Evolutionary conservation across 257 asterid species (phyloP), one percentile per base, ranked within the genome.

Genomic region (Forsythia viridissima): DNA sequence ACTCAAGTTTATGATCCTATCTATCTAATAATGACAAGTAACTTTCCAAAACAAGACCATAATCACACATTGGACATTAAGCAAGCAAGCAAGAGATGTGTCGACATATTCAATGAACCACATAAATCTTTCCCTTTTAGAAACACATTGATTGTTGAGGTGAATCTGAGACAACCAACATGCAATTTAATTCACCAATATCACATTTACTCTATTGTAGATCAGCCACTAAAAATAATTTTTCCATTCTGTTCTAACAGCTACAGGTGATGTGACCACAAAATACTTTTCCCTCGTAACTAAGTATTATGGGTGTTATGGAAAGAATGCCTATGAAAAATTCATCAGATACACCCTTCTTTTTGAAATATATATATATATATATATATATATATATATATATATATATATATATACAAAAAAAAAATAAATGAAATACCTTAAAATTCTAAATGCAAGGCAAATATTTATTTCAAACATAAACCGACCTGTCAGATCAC

Each of bases 1-100:
- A 74, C 69, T 71, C 65, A 84, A 42, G 44, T 66, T 70, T 21
- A 55, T 68, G 55, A 76, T 81, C 77, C 46, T 20, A 72, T 24
- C 78, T 18, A 61, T 69, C 44, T 61, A 24, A 66, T 15, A 69
- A 65, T 77, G 59, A 4, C 10, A 30, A n/a, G 42, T 21, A 75
- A 5, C 5, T 70, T 73, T 77, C 70, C 43, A 61, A 57, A 10
- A 48, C 6, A 65, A 75, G 68, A 34, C 70, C 68, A 30, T 43
- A 51, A 65, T 16, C 13, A 46, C 36, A 46, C 21, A 70, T 61
- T 24, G 55, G 44, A 77, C 74, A 63, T 8, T 4, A 41, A 39
- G 37, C 46, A 70, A 70, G 74, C 74, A 70, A 70, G 51, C 36
- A 38, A 4, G 51, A 43, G 51, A 4, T 40, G 5, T 40, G 42